Evolutionary conservation across 106 monocot species (phyloP).

Genomic region (Agapanthus africanus): DNA sequence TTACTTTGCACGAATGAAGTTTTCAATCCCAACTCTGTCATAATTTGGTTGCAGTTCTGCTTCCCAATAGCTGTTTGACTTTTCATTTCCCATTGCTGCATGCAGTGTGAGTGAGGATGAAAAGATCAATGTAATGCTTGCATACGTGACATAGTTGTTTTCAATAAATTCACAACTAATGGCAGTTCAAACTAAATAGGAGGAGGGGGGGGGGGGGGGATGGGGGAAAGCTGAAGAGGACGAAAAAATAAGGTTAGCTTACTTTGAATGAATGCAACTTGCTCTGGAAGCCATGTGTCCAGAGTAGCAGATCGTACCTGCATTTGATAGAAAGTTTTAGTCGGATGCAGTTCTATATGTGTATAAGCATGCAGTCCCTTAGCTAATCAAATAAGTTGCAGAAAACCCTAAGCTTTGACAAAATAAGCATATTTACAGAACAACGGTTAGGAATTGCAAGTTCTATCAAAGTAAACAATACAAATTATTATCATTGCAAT

Average conservation of each 20-base stretch:
- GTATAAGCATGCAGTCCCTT: background rate
- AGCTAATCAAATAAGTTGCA: background rate
- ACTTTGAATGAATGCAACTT: slow-evolving; percentile 95
- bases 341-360: no score
- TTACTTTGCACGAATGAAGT: slow-evolving; percentile 96
- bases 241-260: no score
- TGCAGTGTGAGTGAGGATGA: background rate
- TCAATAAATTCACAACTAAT: background rate
- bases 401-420: background rate
- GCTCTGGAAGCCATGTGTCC: slow-evolving; percentile 98
- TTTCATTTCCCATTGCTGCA: slow-evolving; percentile 95
- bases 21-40: slow-evolving; percentile 98
- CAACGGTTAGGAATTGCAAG: background rate
- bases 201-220: background rate
- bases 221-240: no score
- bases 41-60: slow-evolving; percentile 90
- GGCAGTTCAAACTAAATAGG: background rate
- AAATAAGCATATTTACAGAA: background rate
- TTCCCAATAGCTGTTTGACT: slow-evolving; percentile 91
- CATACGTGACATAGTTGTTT: no score
- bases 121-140: background rate
- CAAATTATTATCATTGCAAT: background rate
- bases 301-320: slow-evolving; percentile 93
- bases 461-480: background rate
- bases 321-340: slow-evolving; percentile 4